These are phyloP conservation scores for Pugionium cornutum DNA, from an alignment of 345 rosid genomes.

Conservation along the genomic window DNA sequence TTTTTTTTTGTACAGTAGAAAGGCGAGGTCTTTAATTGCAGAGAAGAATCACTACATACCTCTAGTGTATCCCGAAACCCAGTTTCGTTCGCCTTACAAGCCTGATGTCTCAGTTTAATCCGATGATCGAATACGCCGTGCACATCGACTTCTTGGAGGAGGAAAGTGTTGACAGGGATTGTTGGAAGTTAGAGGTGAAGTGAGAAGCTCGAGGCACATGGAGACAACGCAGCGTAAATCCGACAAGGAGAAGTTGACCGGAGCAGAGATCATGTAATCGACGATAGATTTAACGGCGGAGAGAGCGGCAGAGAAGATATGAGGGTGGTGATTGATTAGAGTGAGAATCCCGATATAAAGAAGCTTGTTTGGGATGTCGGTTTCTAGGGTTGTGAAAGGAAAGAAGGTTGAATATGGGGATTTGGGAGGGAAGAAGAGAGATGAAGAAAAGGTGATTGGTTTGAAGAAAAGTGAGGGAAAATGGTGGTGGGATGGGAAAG, in stretches of 20 bases:
- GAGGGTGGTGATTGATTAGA: conserved; percentile 54
- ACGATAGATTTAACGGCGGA: conserved; percentile 58
- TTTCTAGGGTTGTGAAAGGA: conserved; percentile 31
- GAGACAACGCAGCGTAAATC: conserved; percentile 71
- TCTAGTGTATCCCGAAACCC: conserved; percentile 62
- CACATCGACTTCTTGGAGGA: conserved; percentile 78
- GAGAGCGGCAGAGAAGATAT: conserved; percentile 54
- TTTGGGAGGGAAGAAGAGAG: conserved; percentile 50
- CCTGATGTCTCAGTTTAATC: conserved; percentile 75
- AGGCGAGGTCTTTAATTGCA: conserved; percentile 63
- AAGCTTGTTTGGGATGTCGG: conserved; percentile 65
- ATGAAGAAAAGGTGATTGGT: conserved; percentile 45
- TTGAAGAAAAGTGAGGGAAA: conserved; percentile 52
- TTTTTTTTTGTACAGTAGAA: conserved; percentile 49
- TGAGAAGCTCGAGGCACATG: conserved; percentile 74
- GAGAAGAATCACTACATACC: conserved; percentile 63
- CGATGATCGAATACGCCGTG: conserved; percentile 52
- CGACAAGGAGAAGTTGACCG: conserved; percentile 49
- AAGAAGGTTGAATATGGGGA: conserved; percentile 33
- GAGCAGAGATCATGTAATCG: conserved; percentile 54
- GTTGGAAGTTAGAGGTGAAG: conserved; percentile 43
- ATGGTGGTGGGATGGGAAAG: conserved; percentile 33
- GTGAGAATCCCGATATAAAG: conserved; percentile 79
- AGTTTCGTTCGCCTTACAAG: conserved; percentile 62
- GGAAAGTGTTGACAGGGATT: conserved; percentile 78